Evolutionary conservation across 2,329 filamentous ascomycete species (phyloP), one percentile per base, ranked within the genome.

Genomic region (Aspergillus thermomutatus): DNA sequence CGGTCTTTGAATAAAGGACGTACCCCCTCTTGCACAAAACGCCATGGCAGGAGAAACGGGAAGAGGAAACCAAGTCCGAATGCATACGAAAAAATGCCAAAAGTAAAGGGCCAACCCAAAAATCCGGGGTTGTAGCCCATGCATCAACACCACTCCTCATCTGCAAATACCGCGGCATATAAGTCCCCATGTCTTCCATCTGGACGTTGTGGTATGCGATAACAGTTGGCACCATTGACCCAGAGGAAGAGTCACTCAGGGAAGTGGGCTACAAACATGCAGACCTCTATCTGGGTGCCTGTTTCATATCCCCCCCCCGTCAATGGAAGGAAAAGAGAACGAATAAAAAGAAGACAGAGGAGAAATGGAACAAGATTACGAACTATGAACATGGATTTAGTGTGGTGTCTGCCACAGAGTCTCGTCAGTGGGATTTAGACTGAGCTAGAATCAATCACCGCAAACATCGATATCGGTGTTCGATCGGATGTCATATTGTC

Each of bases 11-110:
- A 45, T n/a, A 54, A 49, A 52, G 56, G 56, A 26, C 55, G 54
- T 5, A 52, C 53, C n/a, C 47, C 60, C 46, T 66, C 62, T 43
- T 62, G 60, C 45, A 51, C 58, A 49, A 60, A 59, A 40, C 59
- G 60, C 51, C 51, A 60, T 27, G 53, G 55, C 43, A 60, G 45
- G 49, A 69, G 72, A 53, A 59, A 53, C 23, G 70, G 66, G 49
- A 65, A 64, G 43, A 71, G 68, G 61, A 76, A 69, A 56, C 72
- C 72, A 19, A 77, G 74, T 60, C 75, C 76, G 6, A 80, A 80
- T 68, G 77, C 77, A 7, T 80, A 80, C 60, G 77, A 80, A 62
- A 76, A 72, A 54, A 75, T 78, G 68, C 76, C 77, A 4, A 76
- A 69, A 50, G 46, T 60, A 61, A 9, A 71, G 66, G 46, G 60